These are phyloP conservation scores for Trichophaea hybrida DNA, from an alignment of 2,329 filamentous ascomycete genomes.

Conservation along the genomic window DNA sequence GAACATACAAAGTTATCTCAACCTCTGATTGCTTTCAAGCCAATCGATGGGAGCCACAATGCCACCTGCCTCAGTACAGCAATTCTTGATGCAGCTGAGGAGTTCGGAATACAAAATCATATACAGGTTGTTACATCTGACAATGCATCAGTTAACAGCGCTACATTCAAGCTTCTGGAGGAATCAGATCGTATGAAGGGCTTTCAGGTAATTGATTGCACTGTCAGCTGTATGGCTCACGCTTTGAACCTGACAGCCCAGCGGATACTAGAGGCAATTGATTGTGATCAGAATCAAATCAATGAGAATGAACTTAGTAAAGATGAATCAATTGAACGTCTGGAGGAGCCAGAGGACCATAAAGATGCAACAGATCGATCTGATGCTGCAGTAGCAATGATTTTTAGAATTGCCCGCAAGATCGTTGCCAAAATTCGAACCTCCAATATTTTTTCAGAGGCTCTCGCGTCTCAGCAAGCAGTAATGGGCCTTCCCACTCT, in stretches of 20 bases:
- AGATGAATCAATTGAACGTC: neutral
- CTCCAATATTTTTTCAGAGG: neutral
- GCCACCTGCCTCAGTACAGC: neutral
- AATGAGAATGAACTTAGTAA: neutral
- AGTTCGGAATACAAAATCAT: neutral
- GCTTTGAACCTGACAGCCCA: neutral
- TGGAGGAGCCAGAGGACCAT: neutral
- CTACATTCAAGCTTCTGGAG: neutral
- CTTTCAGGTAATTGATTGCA: neutral
- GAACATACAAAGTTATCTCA: neutral
- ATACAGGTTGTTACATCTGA: neutral
- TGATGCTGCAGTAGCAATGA: neutral
- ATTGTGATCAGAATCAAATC: neutral
- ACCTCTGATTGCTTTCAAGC: neutral
- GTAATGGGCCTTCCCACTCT: neutral
- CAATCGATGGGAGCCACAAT: neutral
- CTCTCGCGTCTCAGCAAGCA: neutral
- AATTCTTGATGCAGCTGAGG: neutral
- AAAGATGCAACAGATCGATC: neutral
- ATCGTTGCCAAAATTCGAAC: neutral
- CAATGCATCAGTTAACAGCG: neutral
- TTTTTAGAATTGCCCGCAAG: neutral
- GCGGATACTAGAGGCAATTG: neutral
- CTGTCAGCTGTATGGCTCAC: neutral
- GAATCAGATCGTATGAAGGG: neutral